Percentiles rank a stretch among this genome's conserved stretches.
phyloP scores from a whole-genome alignment of 177 flowering plant genomes.

The Tripterygium wilfordii region DNA sequence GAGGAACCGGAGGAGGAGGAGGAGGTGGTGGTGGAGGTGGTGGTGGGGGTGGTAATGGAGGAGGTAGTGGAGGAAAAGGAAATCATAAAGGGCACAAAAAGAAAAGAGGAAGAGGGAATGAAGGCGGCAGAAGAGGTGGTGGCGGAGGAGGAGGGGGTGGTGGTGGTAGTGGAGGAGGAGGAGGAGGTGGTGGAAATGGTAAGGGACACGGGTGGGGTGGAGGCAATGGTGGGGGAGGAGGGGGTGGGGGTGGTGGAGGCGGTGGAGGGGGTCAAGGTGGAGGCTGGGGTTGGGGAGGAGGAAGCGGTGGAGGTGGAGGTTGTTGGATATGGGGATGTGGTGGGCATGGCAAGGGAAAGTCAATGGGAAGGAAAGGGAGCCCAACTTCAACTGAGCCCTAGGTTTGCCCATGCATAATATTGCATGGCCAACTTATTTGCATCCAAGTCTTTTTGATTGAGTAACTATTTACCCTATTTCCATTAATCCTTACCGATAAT shows the following conservation, averaged over 20 bases:
- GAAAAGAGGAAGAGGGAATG: neutral
- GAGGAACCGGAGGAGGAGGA: constrained; percentile 1
- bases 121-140: neutral
- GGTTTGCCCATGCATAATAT: neutral
- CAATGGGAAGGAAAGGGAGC: neutral
- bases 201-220: neutral
- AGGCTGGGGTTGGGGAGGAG: neutral
- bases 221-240: neutral
- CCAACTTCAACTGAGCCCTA: neutral
- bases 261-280: neutral
- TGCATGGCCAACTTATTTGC: no score
- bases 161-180: neutral
- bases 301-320: neutral
- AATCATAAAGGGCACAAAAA: no score
- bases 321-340: neutral
- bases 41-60: neutral
- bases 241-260: neutral
- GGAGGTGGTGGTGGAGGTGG: neutral
- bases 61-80: neutral
- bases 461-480: no score
- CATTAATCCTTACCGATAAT: no score
- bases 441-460: no score
- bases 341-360: neutral
- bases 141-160: no score
- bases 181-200: neutral